These are phyloP conservation scores for Trichoderma sp. DNA, from an alignment of 2,329 filamentous ascomycete species.

Conservation along the genomic window DNA sequence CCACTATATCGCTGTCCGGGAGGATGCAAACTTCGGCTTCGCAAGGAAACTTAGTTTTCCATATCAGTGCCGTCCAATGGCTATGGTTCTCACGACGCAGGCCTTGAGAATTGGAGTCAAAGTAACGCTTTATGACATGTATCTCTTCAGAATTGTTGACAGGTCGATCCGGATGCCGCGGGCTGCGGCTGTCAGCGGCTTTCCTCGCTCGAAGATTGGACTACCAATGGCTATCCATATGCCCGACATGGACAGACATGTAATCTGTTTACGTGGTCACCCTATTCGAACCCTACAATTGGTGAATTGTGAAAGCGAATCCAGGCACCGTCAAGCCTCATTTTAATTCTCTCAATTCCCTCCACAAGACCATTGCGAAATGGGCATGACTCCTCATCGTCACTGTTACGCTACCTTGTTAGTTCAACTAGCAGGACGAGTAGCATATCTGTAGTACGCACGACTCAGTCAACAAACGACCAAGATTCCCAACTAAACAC, in stretches of 20 bases:
- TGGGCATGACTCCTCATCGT: not conserved
- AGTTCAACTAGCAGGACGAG: too few relatives aligned
- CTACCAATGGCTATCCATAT: not conserved
- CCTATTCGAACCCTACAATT: not conserved
- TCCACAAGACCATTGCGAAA: constrained; percentile 3
- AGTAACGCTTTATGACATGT: not conserved
- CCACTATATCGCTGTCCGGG: constrained; percentile 4
- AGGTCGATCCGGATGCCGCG: not conserved
- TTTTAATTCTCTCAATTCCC: not conserved
- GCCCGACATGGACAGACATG: not conserved
- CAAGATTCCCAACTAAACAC: not conserved
- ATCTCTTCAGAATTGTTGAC: too few relatives aligned
- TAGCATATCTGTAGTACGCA: not conserved
- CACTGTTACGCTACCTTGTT: not conserved
- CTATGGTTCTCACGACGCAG: too few relatives aligned
- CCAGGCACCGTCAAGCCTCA: not conserved
- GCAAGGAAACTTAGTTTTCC: too few relatives aligned
- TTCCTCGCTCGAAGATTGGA: too few relatives aligned
- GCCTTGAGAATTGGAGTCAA: too few relatives aligned
- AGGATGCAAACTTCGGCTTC: too few relatives aligned
- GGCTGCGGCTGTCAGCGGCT: not conserved
- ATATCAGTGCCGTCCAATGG: too few relatives aligned
- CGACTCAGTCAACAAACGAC: not conserved
- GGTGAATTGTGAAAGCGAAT: too few relatives aligned
- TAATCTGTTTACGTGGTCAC: not conserved